Conservation (phyloP, 2,329 filamentous ascomycete species). For the Fusarium cicatricum region DNA sequence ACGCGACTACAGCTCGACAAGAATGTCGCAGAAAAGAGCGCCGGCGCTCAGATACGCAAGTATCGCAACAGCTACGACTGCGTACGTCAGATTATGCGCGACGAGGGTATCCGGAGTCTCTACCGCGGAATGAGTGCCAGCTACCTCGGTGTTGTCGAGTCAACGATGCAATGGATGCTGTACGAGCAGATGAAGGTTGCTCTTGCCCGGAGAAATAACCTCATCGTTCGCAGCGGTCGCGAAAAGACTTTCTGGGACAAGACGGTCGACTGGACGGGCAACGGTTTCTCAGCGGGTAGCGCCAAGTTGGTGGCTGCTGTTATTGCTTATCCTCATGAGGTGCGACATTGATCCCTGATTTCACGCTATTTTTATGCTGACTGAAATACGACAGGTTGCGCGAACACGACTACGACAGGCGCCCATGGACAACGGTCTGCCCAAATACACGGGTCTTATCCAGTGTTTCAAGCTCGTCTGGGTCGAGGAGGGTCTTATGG, state of each 20-base stretch:
- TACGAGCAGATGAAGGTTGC: slow-evolving; percentile 90
- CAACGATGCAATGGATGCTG: slow-evolving; percentile 90
- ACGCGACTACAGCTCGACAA: slow-evolving; percentile 92
- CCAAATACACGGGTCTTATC: slow-evolving; percentile 87
- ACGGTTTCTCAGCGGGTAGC: slow-evolving; percentile 78
- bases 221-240: slow-evolving; percentile 64
- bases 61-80: slow-evolving; percentile 93
- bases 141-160: slow-evolving; percentile 90
- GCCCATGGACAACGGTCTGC: slow-evolving; percentile 73
- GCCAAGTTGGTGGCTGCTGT: slow-evolving; percentile 88
- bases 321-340: slow-evolving; percentile 92
- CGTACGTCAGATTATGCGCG: slow-evolving; percentile 78
- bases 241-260: slow-evolving; percentile 76
- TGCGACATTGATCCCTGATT: slow-evolving; percentile 48
- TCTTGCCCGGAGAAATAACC: slow-evolving; percentile 71
- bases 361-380: background rate
- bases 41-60: slow-evolving; percentile 64
- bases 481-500: slow-evolving; percentile 86
- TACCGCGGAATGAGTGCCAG: slow-evolving; percentile 93
- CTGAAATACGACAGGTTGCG: slow-evolving; percentile 64
- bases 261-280: slow-evolving; percentile 80
- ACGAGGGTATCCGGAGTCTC: slow-evolving; percentile 82
- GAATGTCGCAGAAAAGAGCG: slow-evolving; percentile 71
- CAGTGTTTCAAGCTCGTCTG: slow-evolving; percentile 90
- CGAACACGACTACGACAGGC: slow-evolving; percentile 86